Percentiles rank a stretch among this genome's conserved stretches.
These are phyloP conservation scores for Roridomyces roridus DNA, from an alignment of 768 basidiomycete species.

Conservation along the genomic window DNA sequence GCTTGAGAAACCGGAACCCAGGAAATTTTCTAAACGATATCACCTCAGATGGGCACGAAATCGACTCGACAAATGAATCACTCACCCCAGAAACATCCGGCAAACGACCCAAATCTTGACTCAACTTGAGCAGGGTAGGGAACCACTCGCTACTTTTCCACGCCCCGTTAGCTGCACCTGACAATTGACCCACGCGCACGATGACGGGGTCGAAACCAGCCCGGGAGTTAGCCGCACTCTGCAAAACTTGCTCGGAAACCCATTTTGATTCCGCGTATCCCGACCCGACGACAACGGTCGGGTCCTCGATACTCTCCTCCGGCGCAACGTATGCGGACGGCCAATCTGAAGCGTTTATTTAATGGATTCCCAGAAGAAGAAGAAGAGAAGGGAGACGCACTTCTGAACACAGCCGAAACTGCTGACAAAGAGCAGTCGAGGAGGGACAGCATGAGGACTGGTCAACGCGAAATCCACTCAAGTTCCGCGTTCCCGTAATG, in stretches of 20 bases:
- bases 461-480: slow-evolving; percentile 41
- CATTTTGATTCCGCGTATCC: no score
- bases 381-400: no score
- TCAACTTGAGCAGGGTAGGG: not conserved
- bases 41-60: not conserved
- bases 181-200: not conserved
- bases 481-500: no score
- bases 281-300: no score
- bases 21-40: not conserved
- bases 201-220: no score
- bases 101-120: not conserved
- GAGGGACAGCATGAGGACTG: slow-evolving; percentile 28
- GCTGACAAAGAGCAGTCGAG: slow-evolving; percentile 41
- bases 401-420: slow-evolving; percentile 33
- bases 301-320: no score
- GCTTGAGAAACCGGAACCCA: slow-evolving; percentile 5
- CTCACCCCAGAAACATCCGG: not conserved
- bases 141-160: slow-evolving; percentile 6
- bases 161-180: not conserved
- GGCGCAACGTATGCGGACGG: no score
- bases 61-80: not conserved
- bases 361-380: no score
- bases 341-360: no score
- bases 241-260: no score
- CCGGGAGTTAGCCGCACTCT: no score